Percentiles rank a stretch among this genome's conserved stretches.
These are phyloP conservation scores for Soucietia sequanensis DNA, from an alignment of 805 yeast species.

Conservation along the genomic window DNA sequence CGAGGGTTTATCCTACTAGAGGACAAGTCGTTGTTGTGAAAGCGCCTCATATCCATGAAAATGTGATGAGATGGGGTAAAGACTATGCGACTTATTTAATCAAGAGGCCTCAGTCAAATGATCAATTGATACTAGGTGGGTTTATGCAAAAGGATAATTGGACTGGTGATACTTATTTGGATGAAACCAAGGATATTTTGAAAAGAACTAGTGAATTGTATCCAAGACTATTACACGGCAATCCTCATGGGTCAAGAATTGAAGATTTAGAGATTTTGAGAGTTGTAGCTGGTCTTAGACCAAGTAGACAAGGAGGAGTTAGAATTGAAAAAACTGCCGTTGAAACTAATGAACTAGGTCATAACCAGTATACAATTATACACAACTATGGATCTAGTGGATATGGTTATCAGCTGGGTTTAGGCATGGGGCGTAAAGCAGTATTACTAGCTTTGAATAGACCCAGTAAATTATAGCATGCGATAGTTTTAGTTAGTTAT, in stretches of 20 bases:
- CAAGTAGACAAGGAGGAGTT: conserved; percentile 73
- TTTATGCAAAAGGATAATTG: conserved; percentile 63
- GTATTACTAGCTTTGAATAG: conserved; percentile 25
- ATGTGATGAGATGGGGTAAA: conserved; percentile 59
- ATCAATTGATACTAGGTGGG: conserved; percentile 74
- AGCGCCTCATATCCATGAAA: conserved; percentile 67
- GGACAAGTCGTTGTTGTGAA: conserved; percentile 76
- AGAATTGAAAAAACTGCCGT: conserved; percentile 50
- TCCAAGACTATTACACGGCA: conserved; percentile 47
- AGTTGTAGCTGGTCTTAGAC: conserved; percentile 74
- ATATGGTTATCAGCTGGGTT: conserved; percentile 65
- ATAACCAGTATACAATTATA: conserved; percentile 32
- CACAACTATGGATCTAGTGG: conserved; percentile 77
- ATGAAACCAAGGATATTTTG: conserved; percentile 61
- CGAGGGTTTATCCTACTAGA: conserved; percentile 64
- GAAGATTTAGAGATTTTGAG: conserved; percentile 52
- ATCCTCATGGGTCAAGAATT: conserved; percentile 30
- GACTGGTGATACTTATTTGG: conserved; percentile 56
- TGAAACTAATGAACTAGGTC: conserved; percentile 36
- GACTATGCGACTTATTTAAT: conserved; percentile 63
- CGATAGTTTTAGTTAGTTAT: neutral
- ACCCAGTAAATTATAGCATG: conserved; percentile 1
- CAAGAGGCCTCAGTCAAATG: conserved; percentile 66
- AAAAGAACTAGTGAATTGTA: conserved; percentile 51
- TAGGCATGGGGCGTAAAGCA: conserved; percentile 56